A percentile compares a stretch with the other conserved stretches of the same genome.
Evolutionary conservation across 2,329 filamentous ascomycete genomes (phyloP).

Genomic region (Colletotrichum simmondsii): DNA sequence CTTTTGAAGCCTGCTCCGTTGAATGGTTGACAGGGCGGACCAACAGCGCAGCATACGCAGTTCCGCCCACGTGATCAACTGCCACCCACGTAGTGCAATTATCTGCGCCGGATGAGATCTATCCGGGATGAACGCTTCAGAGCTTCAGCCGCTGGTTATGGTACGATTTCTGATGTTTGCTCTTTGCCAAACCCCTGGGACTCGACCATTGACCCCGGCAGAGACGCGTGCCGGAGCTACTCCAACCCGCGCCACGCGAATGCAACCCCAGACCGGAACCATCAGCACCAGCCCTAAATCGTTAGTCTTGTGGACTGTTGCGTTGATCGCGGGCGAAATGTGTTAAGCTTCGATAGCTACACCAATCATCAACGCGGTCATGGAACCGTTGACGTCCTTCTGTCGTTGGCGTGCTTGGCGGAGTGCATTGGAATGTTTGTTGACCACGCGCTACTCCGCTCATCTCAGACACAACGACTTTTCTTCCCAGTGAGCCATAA

Average conservation of each 20-base stretch:
- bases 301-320: neutral
- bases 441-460: neutral
- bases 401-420: neutral
- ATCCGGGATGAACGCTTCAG: neutral
- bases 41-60: neutral
- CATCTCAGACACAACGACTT: neutral
- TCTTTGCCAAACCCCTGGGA: neutral
- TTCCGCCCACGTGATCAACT: neutral
- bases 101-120: neutral
- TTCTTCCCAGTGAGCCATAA: neutral
- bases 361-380: neutral
- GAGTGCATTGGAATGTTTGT: neutral
- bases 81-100: neutral
- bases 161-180: neutral
- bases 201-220: neutral
- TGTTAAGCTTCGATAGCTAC: neutral
- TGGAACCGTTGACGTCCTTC: neutral
- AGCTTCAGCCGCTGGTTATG: neutral
- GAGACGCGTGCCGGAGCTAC: neutral
- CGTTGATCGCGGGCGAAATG: neutral
- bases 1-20: neutral
- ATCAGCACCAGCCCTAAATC: slow-evolving; percentile 1
- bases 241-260: slow-evolving; percentile 1
- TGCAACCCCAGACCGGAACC: neutral
- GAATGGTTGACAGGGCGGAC: neutral